A percentile compares a stretch with the other conserved stretches of the same genome.
phyloP scores from a whole-genome alignment of 2,329 filamentous ascomycete genomes.

The Trichoderma oligosporum region DNA sequence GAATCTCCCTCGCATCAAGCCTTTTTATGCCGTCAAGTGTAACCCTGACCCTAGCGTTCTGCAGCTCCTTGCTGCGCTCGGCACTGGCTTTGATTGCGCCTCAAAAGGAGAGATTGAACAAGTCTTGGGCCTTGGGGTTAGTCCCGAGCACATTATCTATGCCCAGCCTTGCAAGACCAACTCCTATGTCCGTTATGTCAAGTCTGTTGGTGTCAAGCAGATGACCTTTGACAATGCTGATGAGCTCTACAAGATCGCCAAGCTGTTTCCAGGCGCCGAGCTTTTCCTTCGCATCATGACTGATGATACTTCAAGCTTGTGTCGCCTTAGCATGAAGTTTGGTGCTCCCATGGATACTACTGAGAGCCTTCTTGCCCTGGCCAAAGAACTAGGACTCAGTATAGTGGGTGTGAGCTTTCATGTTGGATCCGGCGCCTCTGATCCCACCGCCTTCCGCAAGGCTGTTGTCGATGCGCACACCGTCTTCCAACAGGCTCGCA shows the following conservation, averaged over 20 bases:
- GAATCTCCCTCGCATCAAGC: slow-evolving; percentile 86
- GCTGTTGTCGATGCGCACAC: slow-evolving; percentile 83
- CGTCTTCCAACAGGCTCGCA: slow-evolving; percentile 81
- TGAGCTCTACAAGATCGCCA: slow-evolving; percentile 96
- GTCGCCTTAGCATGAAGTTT: slow-evolving; percentile 95
- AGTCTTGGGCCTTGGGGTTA: slow-evolving; percentile 76
- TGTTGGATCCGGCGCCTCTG: slow-evolving; percentile 91
- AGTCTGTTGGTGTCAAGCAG: slow-evolving; percentile 80
- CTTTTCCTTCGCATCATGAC: slow-evolving; percentile 93
- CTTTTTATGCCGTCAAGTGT: slow-evolving; percentile 98
- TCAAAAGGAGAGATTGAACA: slow-evolving; percentile 97
- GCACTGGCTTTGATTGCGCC: slow-evolving; percentile 95
- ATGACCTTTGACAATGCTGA: slow-evolving; percentile 99
- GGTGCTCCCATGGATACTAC: slow-evolving; percentile 84
- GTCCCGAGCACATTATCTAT: slow-evolving; percentile 92
- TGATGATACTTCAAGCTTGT: slow-evolving; percentile 91
- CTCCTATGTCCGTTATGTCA: slow-evolving; percentile 90
- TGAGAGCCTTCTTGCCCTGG: slow-evolving; percentile 70
- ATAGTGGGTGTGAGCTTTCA: slow-evolving; percentile 97
- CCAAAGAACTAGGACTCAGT: slow-evolving; percentile 77
- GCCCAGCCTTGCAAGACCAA: slow-evolving; percentile 99
- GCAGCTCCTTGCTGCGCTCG: slow-evolving; percentile 79
- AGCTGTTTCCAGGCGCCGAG: slow-evolving; percentile 82
- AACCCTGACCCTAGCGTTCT: slow-evolving; percentile 92
- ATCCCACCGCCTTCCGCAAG: slow-evolving; percentile 86